Evolutionary conservation across 2,329 filamentous ascomycete species (phyloP), one percentile per base, ranked within the genome.

Genomic region (Magnaporthales sp.): DNA sequence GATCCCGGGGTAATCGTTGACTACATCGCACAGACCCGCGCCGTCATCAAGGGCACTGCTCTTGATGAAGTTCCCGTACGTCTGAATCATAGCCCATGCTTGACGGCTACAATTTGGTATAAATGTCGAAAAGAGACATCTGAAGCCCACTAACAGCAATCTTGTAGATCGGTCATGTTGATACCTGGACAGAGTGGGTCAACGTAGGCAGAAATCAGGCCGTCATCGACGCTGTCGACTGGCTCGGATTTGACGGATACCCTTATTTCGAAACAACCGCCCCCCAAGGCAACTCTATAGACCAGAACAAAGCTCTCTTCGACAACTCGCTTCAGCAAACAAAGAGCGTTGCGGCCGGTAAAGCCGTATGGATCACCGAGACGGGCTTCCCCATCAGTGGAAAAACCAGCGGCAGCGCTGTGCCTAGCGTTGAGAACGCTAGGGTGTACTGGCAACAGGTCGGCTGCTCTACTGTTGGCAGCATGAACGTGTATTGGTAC

Each of bases 371-470:
- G 91, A 84, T 96, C 69, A 95, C 92, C 30, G 92, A 96, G 83
- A 95, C 92, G 19, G 93, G 93, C 70, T 95, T 91, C 87, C 92
- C 93, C 63, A 87, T 93, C 66, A 87, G 83, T 72, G 93, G 92
- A 67, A 79, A 84, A 70, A 83, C 80, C 1, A 78, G 84, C 69
- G 88, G 87, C 71, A 75, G 85, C 63, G 91, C 86, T 56, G 83
- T 89, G 10, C 82, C 93, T 6, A 88, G 81, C 46, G 69, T 79
- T 32, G 79, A 83, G 66, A 93, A 94, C 74, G 91, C 93, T 60
- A 83, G 91, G 80, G 84, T 78, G n/a, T 97, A 87, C 84, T 96
- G 91, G 90, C 83, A 91, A 71, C 80, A 89, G 62, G 90, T 94
- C 65, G 91, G 88, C 65, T 96, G 92, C 83, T 80, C 84, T 66